Base-by-base conservation (phyloP, 805 yeast species). In the Grigorovia humatica region DNA sequence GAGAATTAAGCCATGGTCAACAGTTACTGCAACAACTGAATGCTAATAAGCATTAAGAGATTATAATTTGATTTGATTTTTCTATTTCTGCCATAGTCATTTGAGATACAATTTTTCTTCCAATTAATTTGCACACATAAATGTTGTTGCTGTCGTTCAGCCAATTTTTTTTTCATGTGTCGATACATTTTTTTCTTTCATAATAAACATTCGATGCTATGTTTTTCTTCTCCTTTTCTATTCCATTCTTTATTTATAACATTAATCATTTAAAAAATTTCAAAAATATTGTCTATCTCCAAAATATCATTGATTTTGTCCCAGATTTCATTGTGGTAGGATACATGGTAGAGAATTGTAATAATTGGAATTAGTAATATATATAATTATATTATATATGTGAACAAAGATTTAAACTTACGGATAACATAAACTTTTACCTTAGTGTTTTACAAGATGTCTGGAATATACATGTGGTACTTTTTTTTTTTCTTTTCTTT, bases 21-120 rank as follows among this genome's bases (percentile, higher is more conserved):
- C 67, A 65, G 44, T 56, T 65, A 27, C 49, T 65, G 17, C 67
- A 65, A 48, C 66, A 63, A 46, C 47, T 64, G 49, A 63, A 60
- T 38, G 42, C 42, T 38, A 15, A 13, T 12, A 38, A 38, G 17
- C 42, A 38, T n/a, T 13, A n/a, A 12, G 18, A 15, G 13, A 13
- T 7, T 15, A 15, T 12, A 15, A 12, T 13, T n/a, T 38, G 15
- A 9, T 9, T 35, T 9, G 9, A 11, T 35, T 13, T 35, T 12
- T 35, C 41, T 13, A n/a, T 8, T 13, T 9, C 15, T 35, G 9
- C 13, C 15, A 11, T 35, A 11, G 5, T 35, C 15, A 9, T 12
- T 30, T 30, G 7, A 7, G 9, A 8, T 30, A 7, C 32, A 8
- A 8, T 9, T 8, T 30, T 30, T 30, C 32, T 8, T 30, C 32